A percentile compares a stretch with the other conserved stretches of the same genome.
Evolutionary conservation across 75 land plant genomes (phyloP).

Genomic region (Cunninghamia lanceolata): DNA sequence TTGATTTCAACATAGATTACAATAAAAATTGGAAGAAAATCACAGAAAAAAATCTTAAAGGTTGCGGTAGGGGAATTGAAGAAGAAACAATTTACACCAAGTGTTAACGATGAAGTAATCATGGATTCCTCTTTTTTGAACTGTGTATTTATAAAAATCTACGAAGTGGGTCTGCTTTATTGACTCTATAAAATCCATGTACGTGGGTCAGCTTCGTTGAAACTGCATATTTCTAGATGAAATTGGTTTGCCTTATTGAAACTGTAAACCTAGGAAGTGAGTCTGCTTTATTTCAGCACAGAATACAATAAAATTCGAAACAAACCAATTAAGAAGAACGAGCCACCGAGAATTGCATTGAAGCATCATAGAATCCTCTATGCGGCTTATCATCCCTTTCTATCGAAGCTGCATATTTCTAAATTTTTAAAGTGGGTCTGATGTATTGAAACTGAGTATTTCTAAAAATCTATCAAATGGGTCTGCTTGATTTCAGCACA

Average conservation of each 20-base stretch:
- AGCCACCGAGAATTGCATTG: no score
- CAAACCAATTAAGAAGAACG: no score
- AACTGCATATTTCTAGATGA: no score
- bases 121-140: background rate
- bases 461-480: background rate
- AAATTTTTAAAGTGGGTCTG: background rate
- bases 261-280: background rate
- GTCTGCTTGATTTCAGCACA: background rate
- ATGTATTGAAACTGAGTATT: background rate
- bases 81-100: no score
- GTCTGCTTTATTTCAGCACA: no score
- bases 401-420: background rate
- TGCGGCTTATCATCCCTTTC: no score
- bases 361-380: no score
- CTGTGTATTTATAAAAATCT: background rate
- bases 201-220: no score
- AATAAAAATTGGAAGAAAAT: background rate
- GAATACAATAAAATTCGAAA: no score
- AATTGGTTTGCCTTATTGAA: background rate
- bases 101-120: no score
- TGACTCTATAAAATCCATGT: no score
- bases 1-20: background rate
- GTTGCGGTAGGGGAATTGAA: no score
- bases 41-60: background rate
- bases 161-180: background rate